phyloP scores from a whole-genome alignment of 768 basidiomycete species.

The Ramaria rubella region DNA sequence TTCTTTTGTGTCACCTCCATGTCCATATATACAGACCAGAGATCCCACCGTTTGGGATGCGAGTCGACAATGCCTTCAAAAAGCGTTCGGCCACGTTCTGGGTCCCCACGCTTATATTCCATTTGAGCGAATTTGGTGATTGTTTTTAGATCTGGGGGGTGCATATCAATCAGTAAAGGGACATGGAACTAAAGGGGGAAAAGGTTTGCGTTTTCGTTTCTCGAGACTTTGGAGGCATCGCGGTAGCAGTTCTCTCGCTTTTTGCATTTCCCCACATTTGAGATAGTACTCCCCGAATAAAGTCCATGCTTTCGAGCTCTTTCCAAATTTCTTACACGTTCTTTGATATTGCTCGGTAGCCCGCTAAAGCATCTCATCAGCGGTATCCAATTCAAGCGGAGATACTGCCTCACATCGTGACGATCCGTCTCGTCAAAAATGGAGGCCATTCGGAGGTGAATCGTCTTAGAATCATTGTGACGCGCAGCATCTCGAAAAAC shows the following conservation, averaged over 20 bases:
- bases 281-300: slow-evolving; percentile 80
- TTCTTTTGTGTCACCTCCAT: slow-evolving; percentile 82
- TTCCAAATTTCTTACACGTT: slow-evolving; percentile 90
- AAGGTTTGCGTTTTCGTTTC: slow-evolving; percentile 80
- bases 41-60: slow-evolving; percentile 89
- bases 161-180: slow-evolving; percentile 3
- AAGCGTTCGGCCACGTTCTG: slow-evolving; percentile 91
- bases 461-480: slow-evolving; percentile 87
- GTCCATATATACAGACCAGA: slow-evolving; percentile 96
- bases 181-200: neutral
- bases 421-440: slow-evolving; percentile 85
- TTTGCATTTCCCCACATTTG: slow-evolving; percentile 63
- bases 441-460: slow-evolving; percentile 76
- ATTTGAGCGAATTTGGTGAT: slow-evolving; percentile 92
- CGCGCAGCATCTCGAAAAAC: slow-evolving; percentile 86
- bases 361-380: slow-evolving; percentile 43
- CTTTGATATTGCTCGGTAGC: slow-evolving; percentile 89
- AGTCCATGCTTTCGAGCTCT: slow-evolving; percentile 92
- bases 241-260: slow-evolving; percentile 79
- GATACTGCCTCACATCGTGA: slow-evolving; percentile 45
- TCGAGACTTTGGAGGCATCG: slow-evolving; percentile 86
- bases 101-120: slow-evolving; percentile 90
- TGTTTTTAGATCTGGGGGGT: slow-evolving; percentile 81
- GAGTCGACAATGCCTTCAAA: slow-evolving; percentile 96
- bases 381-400: neutral